Evolutionary conservation across 306 rosid species (phyloP).

Genomic region (Prunus mongolica): DNA sequence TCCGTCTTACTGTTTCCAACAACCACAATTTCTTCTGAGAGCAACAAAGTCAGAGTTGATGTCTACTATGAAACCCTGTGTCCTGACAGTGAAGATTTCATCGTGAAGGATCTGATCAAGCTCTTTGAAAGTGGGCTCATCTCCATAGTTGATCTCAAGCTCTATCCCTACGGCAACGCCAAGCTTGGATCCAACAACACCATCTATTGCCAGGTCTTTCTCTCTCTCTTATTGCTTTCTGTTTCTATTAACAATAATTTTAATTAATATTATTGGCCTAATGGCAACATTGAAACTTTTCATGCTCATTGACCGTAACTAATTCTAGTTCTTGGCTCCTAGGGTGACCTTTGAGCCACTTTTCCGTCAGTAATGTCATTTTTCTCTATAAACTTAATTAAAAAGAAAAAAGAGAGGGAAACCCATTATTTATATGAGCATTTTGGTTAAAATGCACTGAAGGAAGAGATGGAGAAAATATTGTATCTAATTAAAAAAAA

Average conservation of each 20-base stretch:
- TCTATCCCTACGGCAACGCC: slow-evolving; percentile 39
- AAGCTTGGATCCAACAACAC: slow-evolving; percentile 16
- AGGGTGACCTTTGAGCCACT: background rate
- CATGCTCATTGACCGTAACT: too few species aligned
- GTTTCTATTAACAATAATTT: too few species aligned
- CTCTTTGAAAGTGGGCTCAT: slow-evolving; percentile 16
- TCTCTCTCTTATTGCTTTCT: background rate
- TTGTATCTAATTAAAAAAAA: too few species aligned
- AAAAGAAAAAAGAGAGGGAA: background rate
- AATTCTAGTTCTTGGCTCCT: background rate
- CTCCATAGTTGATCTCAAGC: slow-evolving; percentile 25
- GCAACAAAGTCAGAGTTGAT: slow-evolving; percentile 17
- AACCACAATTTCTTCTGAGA: background rate
- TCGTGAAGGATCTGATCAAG: slow-evolving; percentile 19
- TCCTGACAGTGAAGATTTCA: slow-evolving; percentile 14
- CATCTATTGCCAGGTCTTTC: slow-evolving; percentile 34
- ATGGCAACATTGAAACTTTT: too few species aligned
- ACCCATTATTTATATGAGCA: background rate
- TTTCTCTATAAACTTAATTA: background rate
- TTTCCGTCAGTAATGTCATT: background rate
- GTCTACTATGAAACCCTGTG: slow-evolving; percentile 30
- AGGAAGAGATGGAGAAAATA: background rate
- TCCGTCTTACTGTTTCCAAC: background rate
- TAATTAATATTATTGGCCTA: too few species aligned
- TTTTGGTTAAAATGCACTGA: background rate